Evolutionary conservation across 768 basidiomycete species (phyloP).

Genomic region (Saitozyma sp.): DNA sequence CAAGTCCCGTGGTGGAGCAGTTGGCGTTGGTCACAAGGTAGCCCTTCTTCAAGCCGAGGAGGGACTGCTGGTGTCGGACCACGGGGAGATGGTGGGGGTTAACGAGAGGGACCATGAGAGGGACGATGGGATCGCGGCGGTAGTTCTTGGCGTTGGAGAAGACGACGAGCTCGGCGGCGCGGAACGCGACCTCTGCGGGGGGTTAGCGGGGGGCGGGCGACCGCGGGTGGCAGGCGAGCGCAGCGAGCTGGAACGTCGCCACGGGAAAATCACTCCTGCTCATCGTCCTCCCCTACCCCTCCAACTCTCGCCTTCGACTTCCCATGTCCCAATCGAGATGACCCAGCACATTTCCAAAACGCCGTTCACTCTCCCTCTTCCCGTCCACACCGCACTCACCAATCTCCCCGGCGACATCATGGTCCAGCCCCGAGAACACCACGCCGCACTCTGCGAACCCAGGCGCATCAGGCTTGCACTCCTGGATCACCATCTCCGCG

Average conservation of each 20-base stretch:
- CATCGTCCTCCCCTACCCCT: background rate
- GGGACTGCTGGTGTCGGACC: constrained; percentile 73
- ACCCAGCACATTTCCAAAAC: too few species aligned
- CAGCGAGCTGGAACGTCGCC: background rate
- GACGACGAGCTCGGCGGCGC: constrained; percentile 80
- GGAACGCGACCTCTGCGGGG: constrained; percentile 77
- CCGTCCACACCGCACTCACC: constrained; percentile 59
- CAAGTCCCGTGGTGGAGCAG: constrained; percentile 85
- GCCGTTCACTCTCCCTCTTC: too few species aligned
- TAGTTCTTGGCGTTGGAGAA: constrained; percentile 99
- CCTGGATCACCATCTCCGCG: constrained; percentile 65
- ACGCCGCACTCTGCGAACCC: constrained; percentile 77
- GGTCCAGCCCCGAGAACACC: constrained; percentile 94
- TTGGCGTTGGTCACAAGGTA: constrained; percentile 99
- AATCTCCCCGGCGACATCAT: constrained; percentile 91
- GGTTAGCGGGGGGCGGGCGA: background rate
- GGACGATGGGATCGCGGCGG: constrained; percentile 85
- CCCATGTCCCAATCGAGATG: too few species aligned
- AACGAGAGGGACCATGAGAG: constrained; percentile 93
- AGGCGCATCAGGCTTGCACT: constrained; percentile 66
- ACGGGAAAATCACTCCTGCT: background rate
- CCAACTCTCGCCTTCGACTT: background rate
- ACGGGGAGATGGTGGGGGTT: constrained; percentile 84
- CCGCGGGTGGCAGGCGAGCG: background rate
- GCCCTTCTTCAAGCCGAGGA: constrained; percentile 66